A percentile compares a stretch with the other conserved stretches of the same genome.
These are phyloP conservation scores for Aspergillus caelatus DNA, from an alignment of 2,329 filamentous ascomycete species.

Conservation along the genomic window DNA sequence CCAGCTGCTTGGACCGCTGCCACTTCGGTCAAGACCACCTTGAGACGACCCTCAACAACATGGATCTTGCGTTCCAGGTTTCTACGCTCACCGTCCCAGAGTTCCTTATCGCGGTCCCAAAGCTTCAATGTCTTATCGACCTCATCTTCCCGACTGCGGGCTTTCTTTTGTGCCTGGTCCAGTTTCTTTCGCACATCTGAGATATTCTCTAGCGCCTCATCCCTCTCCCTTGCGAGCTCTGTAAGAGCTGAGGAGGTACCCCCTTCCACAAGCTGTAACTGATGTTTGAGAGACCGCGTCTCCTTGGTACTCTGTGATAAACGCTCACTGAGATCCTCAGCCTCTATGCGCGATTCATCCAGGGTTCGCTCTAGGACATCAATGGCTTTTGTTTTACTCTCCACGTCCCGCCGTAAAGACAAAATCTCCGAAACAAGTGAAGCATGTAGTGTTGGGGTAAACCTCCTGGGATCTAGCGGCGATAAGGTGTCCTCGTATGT, in stretches of 20 bases:
- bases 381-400: slow-evolving; percentile 84
- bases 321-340: slow-evolving; percentile 68
- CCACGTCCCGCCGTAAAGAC: slow-evolving; percentile 80
- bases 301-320: slow-evolving; percentile 72
- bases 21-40: slow-evolving; percentile 82
- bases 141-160: slow-evolving; percentile 80
- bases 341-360: slow-evolving; percentile 71
- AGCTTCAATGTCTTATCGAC: slow-evolving; percentile 74
- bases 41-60: slow-evolving; percentile 84
- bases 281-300: slow-evolving; percentile 76
- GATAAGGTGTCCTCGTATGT: slow-evolving; percentile 67
- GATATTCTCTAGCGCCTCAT: slow-evolving; percentile 74
- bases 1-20: slow-evolving; percentile 45
- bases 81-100: slow-evolving; percentile 82
- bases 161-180: slow-evolving; percentile 75
- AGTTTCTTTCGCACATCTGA: slow-evolving; percentile 75
- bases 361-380: slow-evolving; percentile 79
- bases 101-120: slow-evolving; percentile 82
- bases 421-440: slow-evolving; percentile 95
- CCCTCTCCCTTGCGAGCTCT: slow-evolving; percentile 81
- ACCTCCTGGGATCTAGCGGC: slow-evolving; percentile 83
- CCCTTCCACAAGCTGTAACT: slow-evolving; percentile 83
- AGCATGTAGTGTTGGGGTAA: slow-evolving; percentile 93
- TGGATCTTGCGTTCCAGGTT: slow-evolving; percentile 83
- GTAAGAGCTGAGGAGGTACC: slow-evolving; percentile 84